Conservation (phyloP, 192 early-diverging fungal species). For the Rhizoclosmatium globosum region DNA sequence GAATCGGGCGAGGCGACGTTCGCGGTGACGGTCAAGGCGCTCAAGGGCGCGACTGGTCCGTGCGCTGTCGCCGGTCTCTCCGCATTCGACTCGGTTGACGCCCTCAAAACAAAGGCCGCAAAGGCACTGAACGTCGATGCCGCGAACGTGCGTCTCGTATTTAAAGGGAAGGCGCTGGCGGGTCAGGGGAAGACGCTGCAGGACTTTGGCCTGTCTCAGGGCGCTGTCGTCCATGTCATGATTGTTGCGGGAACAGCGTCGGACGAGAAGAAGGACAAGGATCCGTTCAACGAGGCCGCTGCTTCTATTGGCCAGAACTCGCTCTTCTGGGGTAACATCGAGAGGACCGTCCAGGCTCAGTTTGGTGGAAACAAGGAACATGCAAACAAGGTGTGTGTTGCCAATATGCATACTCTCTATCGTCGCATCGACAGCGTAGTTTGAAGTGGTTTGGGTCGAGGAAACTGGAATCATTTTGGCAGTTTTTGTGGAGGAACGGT, state of each 20-base stretch:
- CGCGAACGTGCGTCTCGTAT: conserved; percentile 15
- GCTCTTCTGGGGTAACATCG: not conserved
- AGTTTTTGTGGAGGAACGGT: no score
- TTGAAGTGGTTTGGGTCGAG: not conserved
- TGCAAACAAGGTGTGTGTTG: conserved; percentile 6
- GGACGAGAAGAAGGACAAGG: not conserved
- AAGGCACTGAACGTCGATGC: not conserved
- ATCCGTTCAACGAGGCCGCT: not conserved
- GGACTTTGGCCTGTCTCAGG: conserved; percentile 2
- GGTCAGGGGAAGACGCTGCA: conserved; percentile 12
- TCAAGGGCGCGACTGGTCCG: conserved; percentile 21
- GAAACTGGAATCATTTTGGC: not conserved
- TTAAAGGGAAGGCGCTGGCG: conserved; percentile 17
- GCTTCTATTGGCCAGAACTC: not conserved
- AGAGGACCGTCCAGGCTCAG: not conserved
- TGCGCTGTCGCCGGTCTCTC: not conserved
- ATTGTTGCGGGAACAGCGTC: not conserved
- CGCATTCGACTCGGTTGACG: conserved; percentile 12
- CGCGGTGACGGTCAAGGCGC: conserved; percentile 21
- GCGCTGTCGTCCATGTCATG: conserved; percentile 27
- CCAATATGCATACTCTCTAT: no score
- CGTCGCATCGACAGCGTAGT: not conserved
- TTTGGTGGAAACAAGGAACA: conserved; percentile 15
- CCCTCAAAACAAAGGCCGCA: conserved; percentile 5
- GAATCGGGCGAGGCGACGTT: conserved; percentile 1